Evolutionary conservation across 73 alveolate genomes (phyloP), one percentile per base, ranked within the genome.

Genomic region (Halteria grandinella): DNA sequence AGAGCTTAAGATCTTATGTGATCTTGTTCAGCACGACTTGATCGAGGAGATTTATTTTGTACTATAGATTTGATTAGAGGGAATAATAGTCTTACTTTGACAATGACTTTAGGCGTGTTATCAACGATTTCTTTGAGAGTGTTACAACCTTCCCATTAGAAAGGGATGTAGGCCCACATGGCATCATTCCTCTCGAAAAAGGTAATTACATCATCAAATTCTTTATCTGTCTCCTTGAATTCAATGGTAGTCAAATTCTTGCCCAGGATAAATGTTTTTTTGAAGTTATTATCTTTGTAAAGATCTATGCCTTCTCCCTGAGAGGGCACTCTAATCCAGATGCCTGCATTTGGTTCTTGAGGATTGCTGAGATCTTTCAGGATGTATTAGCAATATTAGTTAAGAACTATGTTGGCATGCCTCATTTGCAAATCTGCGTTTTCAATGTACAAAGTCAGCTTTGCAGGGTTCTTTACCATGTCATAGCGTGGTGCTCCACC

Each of bases 361-460:
- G 5, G n/a, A 62, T 36, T 36, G 45, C 83, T 55, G 15, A 55
- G 50, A 37, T 77, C 93, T 45, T 75, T 18, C 18, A 85, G 71
- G 48, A 55, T 48, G 76, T 77, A 85, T 27, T 77, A 69, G 34
- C 58, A 62, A 44, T 62, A 50, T 20, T 53, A 75, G 41, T 37
- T 50, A 33, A 75, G 74, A 47, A 44, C 49, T 57, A 90, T 58
- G 41, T 73, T 81, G 0, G 91, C 88, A 48, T 90, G 97, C 45
- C 27, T 44, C 5, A 55, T 55, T 0, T 76, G 33, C 28, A 90
- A 79, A 21, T 70, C 73, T 5, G 89, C 83, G 27, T 75, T 58
- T 59, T 86, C 91, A 20, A 90, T 85, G 85, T 82, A 79, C 87
- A 90, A 75, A 17, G 97, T 83, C 36, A 71, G 39, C 8, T 59